Evolutionary conservation across 352 stramenopile species (phyloP).

Genomic region (Phytophthora melonis): DNA sequence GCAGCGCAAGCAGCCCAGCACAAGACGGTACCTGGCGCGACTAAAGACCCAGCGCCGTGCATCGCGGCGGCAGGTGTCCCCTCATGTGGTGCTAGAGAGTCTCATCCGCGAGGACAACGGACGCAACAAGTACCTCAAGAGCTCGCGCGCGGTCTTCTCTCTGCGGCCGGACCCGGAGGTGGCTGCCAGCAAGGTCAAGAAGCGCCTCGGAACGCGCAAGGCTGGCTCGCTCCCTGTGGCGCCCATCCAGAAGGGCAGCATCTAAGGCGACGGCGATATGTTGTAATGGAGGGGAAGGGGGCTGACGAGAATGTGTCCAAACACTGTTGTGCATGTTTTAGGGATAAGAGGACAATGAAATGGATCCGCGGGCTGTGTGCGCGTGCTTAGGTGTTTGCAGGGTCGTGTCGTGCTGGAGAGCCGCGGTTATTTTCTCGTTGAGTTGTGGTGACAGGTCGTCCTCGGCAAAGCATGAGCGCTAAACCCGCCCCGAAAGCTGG

Average conservation of each 20-base stretch:
- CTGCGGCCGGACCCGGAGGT: slow-evolving; percentile 79
- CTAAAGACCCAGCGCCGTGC: slow-evolving; percentile 78
- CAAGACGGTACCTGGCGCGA: slow-evolving; percentile 78
- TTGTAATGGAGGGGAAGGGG: slow-evolving; percentile 9
- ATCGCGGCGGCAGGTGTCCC: slow-evolving; percentile 68
- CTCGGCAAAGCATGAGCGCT: slow-evolving; percentile 9
- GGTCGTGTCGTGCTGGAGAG: slow-evolving; percentile 1
- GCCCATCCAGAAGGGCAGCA: slow-evolving; percentile 81
- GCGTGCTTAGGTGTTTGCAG: slow-evolving; percentile 3
- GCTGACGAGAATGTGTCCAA: slow-evolving; percentile 32
- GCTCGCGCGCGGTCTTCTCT: slow-evolving; percentile 78
- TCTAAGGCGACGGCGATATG: slow-evolving; percentile 38
- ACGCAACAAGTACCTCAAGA: slow-evolving; percentile 88
- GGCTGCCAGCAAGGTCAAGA: slow-evolving; percentile 77
- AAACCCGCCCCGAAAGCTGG: slow-evolving; percentile 25
- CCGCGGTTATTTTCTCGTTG: slow-evolving; percentile 29
- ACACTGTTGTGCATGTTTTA: slow-evolving; percentile 44
- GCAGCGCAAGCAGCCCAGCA: slow-evolving; percentile 84
- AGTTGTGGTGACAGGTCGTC: background rate
- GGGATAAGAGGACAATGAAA: slow-evolving; percentile 37
- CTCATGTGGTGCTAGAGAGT: slow-evolving; percentile 84
- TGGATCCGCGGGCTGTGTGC: slow-evolving; percentile 17
- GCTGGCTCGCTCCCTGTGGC: slow-evolving; percentile 62
- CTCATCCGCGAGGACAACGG: slow-evolving; percentile 82
- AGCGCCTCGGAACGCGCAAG: slow-evolving; percentile 75